A percentile compares a stretch with the other conserved stretches of the same genome.
These are phyloP conservation scores for Heliosperma pusillum DNA, from an alignment of 148 eudicot genomes.

Conservation along the genomic window DNA sequence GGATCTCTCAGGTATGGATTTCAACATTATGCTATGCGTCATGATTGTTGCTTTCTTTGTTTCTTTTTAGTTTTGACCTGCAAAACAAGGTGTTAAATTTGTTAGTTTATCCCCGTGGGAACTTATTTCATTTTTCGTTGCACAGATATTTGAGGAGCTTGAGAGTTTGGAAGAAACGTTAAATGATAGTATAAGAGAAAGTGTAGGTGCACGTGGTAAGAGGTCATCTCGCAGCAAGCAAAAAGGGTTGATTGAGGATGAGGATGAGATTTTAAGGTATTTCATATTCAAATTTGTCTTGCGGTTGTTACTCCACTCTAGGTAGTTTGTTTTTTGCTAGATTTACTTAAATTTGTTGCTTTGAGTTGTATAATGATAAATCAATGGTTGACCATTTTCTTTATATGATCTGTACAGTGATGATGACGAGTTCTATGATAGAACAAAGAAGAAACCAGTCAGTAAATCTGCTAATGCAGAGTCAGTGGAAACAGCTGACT, in stretches of 20 bases:
- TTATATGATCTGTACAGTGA: constrained; percentile 42
- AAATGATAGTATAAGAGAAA: constrained; percentile 93
- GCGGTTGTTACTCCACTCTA: not conserved
- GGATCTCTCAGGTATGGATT: constrained; percentile 71
- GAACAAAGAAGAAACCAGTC: constrained; percentile 60
- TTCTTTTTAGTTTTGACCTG: not conserved
- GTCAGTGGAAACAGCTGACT: constrained; percentile 92
- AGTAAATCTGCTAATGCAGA: constrained; percentile 55
- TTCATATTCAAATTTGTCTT: not conserved
- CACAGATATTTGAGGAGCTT: constrained; percentile 68
- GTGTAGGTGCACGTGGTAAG: constrained; percentile 77
- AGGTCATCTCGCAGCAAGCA: constrained; percentile 44
- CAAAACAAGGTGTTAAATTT: not conserved
- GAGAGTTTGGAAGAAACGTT: constrained; percentile 96
- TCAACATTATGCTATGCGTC: constrained; percentile 14
- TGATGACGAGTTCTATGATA: constrained; percentile 95
- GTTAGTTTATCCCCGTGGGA: not conserved
- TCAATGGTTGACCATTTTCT: not conserved
- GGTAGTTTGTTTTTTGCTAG: not conserved
- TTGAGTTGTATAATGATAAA: not conserved
- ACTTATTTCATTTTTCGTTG: not conserved
- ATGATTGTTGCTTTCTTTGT: not conserved
- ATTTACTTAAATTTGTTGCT: constrained; percentile 2
- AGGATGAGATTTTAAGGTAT: constrained; percentile 77
- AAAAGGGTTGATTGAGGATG: constrained; percentile 57